Evolutionary conservation across 1,284 basidiomycete genomes (phyloP).

Genomic region (Rhodotorula sp.): DNA sequence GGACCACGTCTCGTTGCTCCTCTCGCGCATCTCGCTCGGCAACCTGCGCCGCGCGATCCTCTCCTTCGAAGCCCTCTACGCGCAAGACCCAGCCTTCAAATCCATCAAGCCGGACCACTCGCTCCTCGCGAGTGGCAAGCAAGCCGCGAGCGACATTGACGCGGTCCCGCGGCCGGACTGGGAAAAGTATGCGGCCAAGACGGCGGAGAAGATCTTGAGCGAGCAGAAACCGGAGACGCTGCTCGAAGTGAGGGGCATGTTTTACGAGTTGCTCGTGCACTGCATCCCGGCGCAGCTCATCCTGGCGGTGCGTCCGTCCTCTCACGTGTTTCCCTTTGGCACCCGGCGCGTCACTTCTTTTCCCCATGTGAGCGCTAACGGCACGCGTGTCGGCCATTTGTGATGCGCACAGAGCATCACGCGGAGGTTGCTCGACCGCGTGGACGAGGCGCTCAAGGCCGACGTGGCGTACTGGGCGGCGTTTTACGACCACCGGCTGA

Average conservation of each 20-base stretch:
- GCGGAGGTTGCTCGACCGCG: conserved; percentile 76
- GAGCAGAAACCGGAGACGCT: conserved; percentile 89
- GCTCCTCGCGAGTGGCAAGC: conserved; percentile 41
- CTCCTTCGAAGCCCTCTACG: conserved; percentile 90
- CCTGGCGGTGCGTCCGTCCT: conserved; percentile 63
- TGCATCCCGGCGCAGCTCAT: conserved; percentile 95
- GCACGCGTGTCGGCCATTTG: too few relatives aligned
- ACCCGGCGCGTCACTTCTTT: not conserved
- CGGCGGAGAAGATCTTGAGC: conserved; percentile 87
- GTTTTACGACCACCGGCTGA: conserved; percentile 88
- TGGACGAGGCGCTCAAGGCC: conserved; percentile 82
- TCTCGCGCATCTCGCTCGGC: conserved; percentile 77
- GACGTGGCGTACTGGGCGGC: conserved; percentile 97
- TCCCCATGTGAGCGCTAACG: not conserved
- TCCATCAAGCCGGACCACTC: conserved; percentile 38
- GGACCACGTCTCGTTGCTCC: conserved; percentile 66
- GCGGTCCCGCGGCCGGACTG: conserved; percentile 92
- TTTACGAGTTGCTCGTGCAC: conserved; percentile 94
- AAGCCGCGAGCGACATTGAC: conserved; percentile 64
- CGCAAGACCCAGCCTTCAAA: conserved; percentile 60
- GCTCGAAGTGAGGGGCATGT: conserved; percentile 85
- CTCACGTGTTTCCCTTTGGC: not conserved
- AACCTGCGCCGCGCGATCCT: conserved; percentile 94
- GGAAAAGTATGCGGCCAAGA: conserved; percentile 95
- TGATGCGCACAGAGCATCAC: conserved; percentile 77